A percentile compares a stretch with the other conserved stretches of the same genome.
Evolutionary conservation across 2,329 filamentous ascomycete species (phyloP).

Genomic region (Fusarium brachygibbosum): DNA sequence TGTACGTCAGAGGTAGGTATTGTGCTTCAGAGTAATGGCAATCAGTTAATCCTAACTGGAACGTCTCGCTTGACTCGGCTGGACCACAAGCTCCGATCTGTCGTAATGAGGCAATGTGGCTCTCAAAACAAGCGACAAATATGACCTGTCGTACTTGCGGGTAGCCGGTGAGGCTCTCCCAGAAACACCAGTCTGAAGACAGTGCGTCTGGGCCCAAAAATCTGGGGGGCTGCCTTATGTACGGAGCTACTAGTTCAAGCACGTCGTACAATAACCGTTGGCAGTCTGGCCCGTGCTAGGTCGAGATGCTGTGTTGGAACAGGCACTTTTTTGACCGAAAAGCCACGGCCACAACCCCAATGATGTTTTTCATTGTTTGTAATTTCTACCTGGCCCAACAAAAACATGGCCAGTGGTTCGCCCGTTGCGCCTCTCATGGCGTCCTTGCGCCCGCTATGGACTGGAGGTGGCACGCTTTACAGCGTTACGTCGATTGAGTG

Average conservation of each 20-base stretch:
- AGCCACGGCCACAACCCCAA: neutral
- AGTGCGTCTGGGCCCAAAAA: constrained; percentile 8
- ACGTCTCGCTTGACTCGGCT: constrained; percentile 4
- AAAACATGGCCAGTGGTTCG: neutral
- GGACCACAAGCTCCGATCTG: constrained; percentile 24
- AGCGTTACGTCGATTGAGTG: constrained; percentile 1
- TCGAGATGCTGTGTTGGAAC: constrained; percentile 4
- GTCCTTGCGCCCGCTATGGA: neutral
- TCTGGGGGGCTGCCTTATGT: neutral
- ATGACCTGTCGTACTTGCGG: constrained; percentile 7
- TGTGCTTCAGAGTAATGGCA: neutral
- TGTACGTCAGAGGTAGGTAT: neutral
- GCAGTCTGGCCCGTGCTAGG: neutral
- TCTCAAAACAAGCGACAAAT: constrained; percentile 1
- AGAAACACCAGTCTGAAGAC: neutral
- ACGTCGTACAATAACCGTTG: neutral
- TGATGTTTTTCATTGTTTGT: neutral
- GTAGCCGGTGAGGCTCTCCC: constrained; percentile 6
- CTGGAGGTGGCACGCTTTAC: neutral
- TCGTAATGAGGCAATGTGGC: neutral
- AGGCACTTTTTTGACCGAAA: neutral
- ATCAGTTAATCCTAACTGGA: neutral
- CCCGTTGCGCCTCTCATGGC: neutral
- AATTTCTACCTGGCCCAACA: neutral
- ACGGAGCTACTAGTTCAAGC: neutral